These are phyloP conservation scores for Ustilago bromivora DNA, from an alignment of 1,284 basidiomycete species.

Conservation along the genomic window DNA sequence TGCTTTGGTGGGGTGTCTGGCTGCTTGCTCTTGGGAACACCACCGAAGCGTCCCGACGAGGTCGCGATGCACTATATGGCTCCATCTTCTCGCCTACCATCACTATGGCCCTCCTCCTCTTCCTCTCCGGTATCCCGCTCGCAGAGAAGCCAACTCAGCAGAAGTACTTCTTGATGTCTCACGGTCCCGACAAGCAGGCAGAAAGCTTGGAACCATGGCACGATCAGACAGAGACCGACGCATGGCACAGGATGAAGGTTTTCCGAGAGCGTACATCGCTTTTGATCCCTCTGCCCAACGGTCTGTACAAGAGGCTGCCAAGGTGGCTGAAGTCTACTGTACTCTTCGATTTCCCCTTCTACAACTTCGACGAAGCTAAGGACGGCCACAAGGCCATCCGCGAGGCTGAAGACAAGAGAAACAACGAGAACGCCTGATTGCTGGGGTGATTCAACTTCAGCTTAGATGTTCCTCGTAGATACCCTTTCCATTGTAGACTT, in stretches of 20 bases:
- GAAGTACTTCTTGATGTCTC: conserved; percentile 76
- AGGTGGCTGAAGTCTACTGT: conserved; percentile 75
- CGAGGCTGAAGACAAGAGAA: conserved; percentile 55
- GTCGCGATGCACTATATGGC: conserved; percentile 52
- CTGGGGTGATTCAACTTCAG: neutral
- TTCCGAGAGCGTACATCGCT: conserved; percentile 74
- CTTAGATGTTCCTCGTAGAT: conserved; percentile 1
- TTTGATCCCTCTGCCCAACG: conserved; percentile 77
- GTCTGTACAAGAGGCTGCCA: conserved; percentile 76
- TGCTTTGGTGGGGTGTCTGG: conserved; percentile 65
- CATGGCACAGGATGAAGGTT: conserved; percentile 60
- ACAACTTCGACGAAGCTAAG: conserved; percentile 63
- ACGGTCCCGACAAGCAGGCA: conserved; percentile 50
- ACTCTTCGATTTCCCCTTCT: conserved; percentile 73
- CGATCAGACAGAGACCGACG: conserved; percentile 55
- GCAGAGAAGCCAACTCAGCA: conserved; percentile 80
- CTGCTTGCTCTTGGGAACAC: conserved; percentile 48
- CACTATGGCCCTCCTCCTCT: conserved; percentile 66
- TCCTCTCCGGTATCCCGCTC: conserved; percentile 78
- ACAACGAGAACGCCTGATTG: conserved; percentile 26
- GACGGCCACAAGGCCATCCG: conserved; percentile 55
- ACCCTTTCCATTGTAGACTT: conserved; percentile 6
- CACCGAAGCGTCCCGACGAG: conserved; percentile 20
- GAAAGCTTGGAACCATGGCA: conserved; percentile 41
- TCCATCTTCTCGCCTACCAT: conserved; percentile 64